Percentiles rank a stretch among this genome's conserved stretches.
These are phyloP conservation scores for Aspergillus persii DNA, from an alignment of 2,329 filamentous ascomycete species.

Conservation along the genomic window DNA sequence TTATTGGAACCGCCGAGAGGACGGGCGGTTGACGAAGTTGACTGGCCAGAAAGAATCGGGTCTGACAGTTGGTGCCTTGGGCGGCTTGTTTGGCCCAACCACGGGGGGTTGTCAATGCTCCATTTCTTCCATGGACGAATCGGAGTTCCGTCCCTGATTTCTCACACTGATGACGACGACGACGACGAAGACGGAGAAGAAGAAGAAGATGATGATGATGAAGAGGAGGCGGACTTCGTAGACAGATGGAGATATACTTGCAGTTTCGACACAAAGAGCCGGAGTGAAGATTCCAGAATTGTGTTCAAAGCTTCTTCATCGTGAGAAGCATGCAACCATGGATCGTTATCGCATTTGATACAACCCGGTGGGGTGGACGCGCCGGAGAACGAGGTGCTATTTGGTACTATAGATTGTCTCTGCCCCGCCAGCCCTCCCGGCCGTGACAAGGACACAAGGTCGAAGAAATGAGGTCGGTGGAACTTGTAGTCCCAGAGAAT, in stretches of 20 bases:
- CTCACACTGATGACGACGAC: no score
- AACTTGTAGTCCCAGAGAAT: background rate
- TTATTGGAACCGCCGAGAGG: conserved; percentile 10
- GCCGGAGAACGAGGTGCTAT: background rate
- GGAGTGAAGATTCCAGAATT: background rate
- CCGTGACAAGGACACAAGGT: background rate
- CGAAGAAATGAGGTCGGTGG: background rate
- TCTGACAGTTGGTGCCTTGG: conserved; percentile 26
- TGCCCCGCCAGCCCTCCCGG: background rate
- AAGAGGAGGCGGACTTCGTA: no score
- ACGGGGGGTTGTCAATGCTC: conserved; percentile 6
- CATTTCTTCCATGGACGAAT: conserved; percentile 14
- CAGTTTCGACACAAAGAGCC: background rate
- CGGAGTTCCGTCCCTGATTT: conserved; percentile 1
- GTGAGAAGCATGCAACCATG: conserved; percentile 12
- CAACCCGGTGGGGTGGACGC: conserved; percentile 16
- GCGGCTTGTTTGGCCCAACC: conserved; percentile 23
- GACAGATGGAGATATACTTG: no score
- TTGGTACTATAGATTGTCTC: background rate
- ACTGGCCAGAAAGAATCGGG: conserved; percentile 23
- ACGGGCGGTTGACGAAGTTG: conserved; percentile 12
- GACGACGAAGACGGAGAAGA: no score
- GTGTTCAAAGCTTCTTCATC: background rate
- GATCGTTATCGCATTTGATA: conserved; percentile 14
- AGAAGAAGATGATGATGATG: no score